Evolutionary conservation across 768 basidiomycete genomes (phyloP), one percentile per base, ranked within the genome.

Genomic region (Leccinum obscurum): DNA sequence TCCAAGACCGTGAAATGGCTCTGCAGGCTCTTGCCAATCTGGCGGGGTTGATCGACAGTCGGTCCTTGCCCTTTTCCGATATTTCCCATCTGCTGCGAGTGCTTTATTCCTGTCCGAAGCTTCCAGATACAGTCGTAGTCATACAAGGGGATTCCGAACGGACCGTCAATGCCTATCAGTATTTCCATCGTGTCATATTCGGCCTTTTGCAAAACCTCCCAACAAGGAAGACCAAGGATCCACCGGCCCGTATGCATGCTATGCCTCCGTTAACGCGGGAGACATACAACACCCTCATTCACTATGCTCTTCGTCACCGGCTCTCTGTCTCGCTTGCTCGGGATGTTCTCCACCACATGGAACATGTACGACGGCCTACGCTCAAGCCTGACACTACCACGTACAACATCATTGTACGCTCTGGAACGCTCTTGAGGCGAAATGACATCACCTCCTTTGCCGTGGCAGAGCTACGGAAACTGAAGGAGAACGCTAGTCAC

Each of bases 291-390:
- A 66, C 83, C 1, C 80, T 93, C 28, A 64, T 92, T 4, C 80
- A 88, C 61, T 92, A 90, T 69, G 76, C 85, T 4, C 77, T 93
- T 37, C 82, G 82, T 8, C 80, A 88, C 64, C 80, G 81, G n/a
- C 73, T 78, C 44, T 86, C 86, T 6, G 72, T 80, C 17, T 59
- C 66, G 1, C 74, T 83, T 26, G 87, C 83, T 0, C 70, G 78
- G 14, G 62, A 69, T 13, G 72, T 91, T 14, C 68, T 90, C 11
- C 62, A 80, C 13, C 83, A 89, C 64, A 86, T 90, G 84, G 75
- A 74, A 20, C 63, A 73, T 17, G 61, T 74, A 3, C 79, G 83
- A 15, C 59, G 72, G 8, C 75, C 77, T 4, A 70, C 74, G 11
- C 65, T 87, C 15, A 60, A 72, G 37, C 85, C 86, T 0, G 76